phyloP scores from a whole-genome alignment of 1,284 basidiomycete species.

The Wolfiporia cocos region DNA sequence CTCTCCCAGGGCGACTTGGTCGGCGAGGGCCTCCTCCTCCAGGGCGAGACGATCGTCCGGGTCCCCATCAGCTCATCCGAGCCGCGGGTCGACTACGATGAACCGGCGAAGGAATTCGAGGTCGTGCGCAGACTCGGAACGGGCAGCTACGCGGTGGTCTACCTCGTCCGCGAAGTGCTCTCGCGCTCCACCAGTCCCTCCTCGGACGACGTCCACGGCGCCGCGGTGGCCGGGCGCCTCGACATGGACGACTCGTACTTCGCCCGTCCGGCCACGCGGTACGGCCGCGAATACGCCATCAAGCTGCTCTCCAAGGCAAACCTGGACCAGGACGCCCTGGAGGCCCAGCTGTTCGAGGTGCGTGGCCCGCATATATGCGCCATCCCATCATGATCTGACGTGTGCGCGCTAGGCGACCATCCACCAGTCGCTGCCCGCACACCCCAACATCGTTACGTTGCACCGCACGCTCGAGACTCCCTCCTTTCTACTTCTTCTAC shows the following conservation, averaged over 20 bases:
- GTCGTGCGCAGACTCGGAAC: constrained; percentile 82
- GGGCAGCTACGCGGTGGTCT: constrained; percentile 91
- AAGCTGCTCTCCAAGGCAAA: constrained; percentile 95
- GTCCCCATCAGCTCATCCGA: constrained; percentile 34
- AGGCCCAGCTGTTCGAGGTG: constrained; percentile 86
- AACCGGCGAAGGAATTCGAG: constrained; percentile 66
- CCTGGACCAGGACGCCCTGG: constrained; percentile 81
- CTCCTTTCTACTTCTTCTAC: constrained; percentile 74
- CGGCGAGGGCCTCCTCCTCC: constrained; percentile 55
- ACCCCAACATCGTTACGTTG: constrained; percentile 94
- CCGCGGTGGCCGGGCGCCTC: constrained; percentile 43
- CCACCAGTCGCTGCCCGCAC: constrained; percentile 88
- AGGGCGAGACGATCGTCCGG: constrained; percentile 55
- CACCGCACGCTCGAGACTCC: constrained; percentile 84
- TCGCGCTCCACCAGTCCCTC: constrained; percentile 42
- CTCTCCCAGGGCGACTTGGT: constrained; percentile 65
- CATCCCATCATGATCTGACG: neutral
- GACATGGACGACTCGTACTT: constrained; percentile 46
- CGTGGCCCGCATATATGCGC: constrained; percentile 16
- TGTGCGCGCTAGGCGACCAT: constrained; percentile 67
- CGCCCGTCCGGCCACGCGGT: constrained; percentile 38
- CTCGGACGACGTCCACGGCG: constrained; percentile 52
- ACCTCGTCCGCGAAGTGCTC: constrained; percentile 83
- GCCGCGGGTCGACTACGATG: constrained; percentile 30
- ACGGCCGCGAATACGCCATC: constrained; percentile 89